Evolutionary conservation across 495 filamentous ascomycete species (phyloP).

Genomic region (Penicillium ochrochloron): DNA sequence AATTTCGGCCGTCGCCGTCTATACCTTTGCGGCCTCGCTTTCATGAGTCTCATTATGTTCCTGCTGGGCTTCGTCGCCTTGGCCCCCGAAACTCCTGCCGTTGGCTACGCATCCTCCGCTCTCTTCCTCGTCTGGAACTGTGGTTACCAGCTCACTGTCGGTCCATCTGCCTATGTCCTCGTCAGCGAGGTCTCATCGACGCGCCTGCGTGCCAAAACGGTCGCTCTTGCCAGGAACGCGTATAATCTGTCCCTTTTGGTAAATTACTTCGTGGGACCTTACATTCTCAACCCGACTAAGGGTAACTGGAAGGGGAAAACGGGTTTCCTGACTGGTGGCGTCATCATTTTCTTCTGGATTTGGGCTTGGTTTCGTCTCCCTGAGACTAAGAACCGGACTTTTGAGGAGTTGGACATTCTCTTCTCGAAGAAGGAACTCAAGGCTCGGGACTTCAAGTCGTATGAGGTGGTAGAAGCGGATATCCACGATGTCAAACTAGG

Average conservation of each 20-base stretch:
- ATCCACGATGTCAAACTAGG: conserved; percentile 6
- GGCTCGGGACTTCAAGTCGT: conserved; percentile 10
- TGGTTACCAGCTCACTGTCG: conserved; percentile 64
- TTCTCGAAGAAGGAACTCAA: conserved; percentile 12
- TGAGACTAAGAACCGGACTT: conserved; percentile 6
- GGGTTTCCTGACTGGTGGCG: conserved; percentile 8
- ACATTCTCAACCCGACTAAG: conserved; percentile 10
- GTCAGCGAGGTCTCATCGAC: conserved; percentile 66
- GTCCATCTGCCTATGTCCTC: conserved; percentile 68
- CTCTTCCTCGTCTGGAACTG: conserved; percentile 12
- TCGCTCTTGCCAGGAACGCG: conserved; percentile 59
- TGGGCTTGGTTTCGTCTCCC: conserved; percentile 7
- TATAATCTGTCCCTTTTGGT: conserved; percentile 48
- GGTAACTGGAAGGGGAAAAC: conserved; percentile 9
- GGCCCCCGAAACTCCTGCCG: not conserved
- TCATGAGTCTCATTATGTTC: conserved; percentile 8
- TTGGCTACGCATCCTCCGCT: conserved; percentile 1
- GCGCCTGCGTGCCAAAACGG: conserved; percentile 67
- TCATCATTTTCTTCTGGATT: conserved; percentile 4
- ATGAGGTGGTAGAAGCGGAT: conserved; percentile 2
- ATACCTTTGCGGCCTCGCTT: conserved; percentile 1
- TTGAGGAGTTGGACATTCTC: conserved; percentile 9
- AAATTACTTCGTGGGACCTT: not conserved
- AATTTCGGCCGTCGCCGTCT: conserved; percentile 9
- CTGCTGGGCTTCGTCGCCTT: conserved; percentile 10